These are phyloP conservation scores for Rhinocladiella mackenziei DNA, from an alignment of 2,329 filamentous ascomycete genomes.

Conservation along the genomic window DNA sequence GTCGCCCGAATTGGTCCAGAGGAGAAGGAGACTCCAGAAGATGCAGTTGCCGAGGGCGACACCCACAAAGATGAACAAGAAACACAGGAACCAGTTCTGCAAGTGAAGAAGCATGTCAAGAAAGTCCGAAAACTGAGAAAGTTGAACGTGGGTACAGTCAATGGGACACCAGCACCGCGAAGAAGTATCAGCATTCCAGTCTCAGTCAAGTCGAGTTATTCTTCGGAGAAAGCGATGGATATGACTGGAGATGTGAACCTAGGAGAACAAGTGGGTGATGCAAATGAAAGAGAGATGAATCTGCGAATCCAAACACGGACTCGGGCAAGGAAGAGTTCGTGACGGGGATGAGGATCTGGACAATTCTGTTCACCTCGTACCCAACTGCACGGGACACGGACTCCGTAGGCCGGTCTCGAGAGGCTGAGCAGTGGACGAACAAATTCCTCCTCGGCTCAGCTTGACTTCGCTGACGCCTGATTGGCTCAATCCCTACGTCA, in stretches of 20 bases:
- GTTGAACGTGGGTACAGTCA: slow-evolving; percentile 22
- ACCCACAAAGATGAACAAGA: not conserved
- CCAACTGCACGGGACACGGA: no score
- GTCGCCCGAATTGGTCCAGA: slow-evolving; percentile 5
- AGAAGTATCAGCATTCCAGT: slow-evolving; percentile 16
- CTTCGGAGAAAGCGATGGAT: slow-evolving; percentile 7
- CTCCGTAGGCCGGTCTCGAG: no score
- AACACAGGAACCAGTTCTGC: not conserved
- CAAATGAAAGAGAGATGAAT: no score
- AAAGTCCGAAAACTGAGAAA: slow-evolving; percentile 25
- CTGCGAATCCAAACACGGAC: slow-evolving; percentile 9
- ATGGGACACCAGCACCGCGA: slow-evolving; percentile 24
- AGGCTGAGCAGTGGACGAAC: no score
- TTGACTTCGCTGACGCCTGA: no score
- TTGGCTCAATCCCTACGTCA: no score
- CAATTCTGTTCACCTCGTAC: no score
- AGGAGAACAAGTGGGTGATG: no score
- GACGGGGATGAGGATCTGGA: no score
- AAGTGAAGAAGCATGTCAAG: slow-evolving; percentile 12
- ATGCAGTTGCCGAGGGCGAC: not conserved
- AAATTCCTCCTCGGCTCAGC: no score
- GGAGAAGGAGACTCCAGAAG: not conserved
- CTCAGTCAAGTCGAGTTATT: slow-evolving; percentile 4
- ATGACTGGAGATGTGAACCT: no score
- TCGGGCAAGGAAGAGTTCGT: slow-evolving; percentile 4